Evolutionary conservation across 2,329 filamentous ascomycete genomes (phyloP).

Genomic region (Penicillium frequentans): DNA sequence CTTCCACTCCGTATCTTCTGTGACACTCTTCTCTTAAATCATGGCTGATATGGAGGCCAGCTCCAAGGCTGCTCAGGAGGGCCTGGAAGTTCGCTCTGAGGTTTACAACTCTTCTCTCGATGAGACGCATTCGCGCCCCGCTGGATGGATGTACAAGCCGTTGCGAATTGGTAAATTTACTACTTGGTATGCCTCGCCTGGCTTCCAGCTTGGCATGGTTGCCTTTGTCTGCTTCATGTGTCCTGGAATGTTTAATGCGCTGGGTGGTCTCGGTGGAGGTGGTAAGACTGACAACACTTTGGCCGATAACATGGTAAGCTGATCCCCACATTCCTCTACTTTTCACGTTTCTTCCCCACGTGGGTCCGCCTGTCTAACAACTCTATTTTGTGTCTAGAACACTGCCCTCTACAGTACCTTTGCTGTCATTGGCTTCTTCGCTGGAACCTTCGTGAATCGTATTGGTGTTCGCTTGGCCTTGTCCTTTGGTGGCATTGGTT

Average conservation of each 20-base stretch:
- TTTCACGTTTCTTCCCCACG: neutral
- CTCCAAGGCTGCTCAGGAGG: constrained; percentile 9
- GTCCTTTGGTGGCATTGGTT: constrained; percentile 44
- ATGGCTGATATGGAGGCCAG: constrained; percentile 11
- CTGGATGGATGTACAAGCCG: constrained; percentile 57
- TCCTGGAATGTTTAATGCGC: constrained; percentile 66
- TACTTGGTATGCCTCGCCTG: constrained; percentile 69
- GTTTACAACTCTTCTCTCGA: neutral
- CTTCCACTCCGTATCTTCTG: neutral
- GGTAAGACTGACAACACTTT: constrained; percentile 54
- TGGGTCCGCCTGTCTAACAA: neutral
- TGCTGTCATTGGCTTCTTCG: constrained; percentile 61
- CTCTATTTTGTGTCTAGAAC: constrained; percentile 36
- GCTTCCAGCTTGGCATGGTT: constrained; percentile 66
- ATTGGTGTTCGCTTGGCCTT: constrained; percentile 43
- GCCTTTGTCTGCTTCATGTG: constrained; percentile 67
- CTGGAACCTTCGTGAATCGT: constrained; percentile 48
- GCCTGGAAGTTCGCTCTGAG: neutral
- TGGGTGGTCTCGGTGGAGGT: constrained; percentile 60
- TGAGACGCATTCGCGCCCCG: constrained; percentile 7
- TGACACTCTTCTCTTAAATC: neutral
- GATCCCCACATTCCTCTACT: neutral
- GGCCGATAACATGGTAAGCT: constrained; percentile 51
- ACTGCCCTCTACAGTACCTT: constrained; percentile 71
- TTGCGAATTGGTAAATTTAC: constrained; percentile 53